Percentiles rank a stretch among this genome's conserved stretches.
Evolutionary conservation across 768 basidiomycete genomes (phyloP).

Genomic region (Hericium alpestre): DNA sequence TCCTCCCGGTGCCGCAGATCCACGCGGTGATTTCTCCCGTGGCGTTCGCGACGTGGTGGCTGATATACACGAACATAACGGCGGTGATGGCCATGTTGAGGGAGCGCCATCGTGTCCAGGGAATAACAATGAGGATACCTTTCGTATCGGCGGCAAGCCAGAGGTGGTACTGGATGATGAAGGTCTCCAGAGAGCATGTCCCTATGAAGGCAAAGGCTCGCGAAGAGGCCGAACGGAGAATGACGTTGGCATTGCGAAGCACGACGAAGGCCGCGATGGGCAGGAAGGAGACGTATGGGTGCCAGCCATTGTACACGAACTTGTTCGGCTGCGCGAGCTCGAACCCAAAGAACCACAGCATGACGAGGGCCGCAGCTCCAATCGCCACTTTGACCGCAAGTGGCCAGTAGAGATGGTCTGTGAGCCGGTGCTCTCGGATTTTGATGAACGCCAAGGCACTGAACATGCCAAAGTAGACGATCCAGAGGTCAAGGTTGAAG

Average conservation of each 20-base stretch:
- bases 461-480: slow-evolving; percentile 83
- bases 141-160: slow-evolving; percentile 82
- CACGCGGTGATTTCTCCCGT: slow-evolving; percentile 59
- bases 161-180: slow-evolving; percentile 82
- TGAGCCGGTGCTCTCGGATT: slow-evolving; percentile 58
- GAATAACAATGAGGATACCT: slow-evolving; percentile 69
- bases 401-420: slow-evolving; percentile 61
- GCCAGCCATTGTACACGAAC: slow-evolving; percentile 78
- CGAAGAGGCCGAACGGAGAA: slow-evolving; percentile 62
- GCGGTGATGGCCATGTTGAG: slow-evolving; percentile 71
- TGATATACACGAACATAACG: slow-evolving; percentile 71
- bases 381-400: slow-evolving; percentile 36
- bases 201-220: slow-evolving; percentile 73
- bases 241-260: slow-evolving; percentile 65
- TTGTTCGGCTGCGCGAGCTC: slow-evolving; percentile 70
- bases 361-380: slow-evolving; percentile 37
- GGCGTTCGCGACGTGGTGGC: slow-evolving; percentile 65
- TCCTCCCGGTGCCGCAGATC: slow-evolving; percentile 33
- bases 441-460: slow-evolving; percentile 65
- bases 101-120: slow-evolving; percentile 62
- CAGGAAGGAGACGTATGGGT: slow-evolving; percentile 70
- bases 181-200: slow-evolving; percentile 81
- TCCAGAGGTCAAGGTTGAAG: slow-evolving; percentile 79
- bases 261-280: slow-evolving; percentile 69
- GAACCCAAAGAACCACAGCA: slow-evolving; percentile 77